Percentiles rank a stretch among this genome's conserved stretches.
Evolutionary conservation across 768 basidiomycete genomes (phyloP).

Genomic region (Boletus eberwhitei): DNA sequence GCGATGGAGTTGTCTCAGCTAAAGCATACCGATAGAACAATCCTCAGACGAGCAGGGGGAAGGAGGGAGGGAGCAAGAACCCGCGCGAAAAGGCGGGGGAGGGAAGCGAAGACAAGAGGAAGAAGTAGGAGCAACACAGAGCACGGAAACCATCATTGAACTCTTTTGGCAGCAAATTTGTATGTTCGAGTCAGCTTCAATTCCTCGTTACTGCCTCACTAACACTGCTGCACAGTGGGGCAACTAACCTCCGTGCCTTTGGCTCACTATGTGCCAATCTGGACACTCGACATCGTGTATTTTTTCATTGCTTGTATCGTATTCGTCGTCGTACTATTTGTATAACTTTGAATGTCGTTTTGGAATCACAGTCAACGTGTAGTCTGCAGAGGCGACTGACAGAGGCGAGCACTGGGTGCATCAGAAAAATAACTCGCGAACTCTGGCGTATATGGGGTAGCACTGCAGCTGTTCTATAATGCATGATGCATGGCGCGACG

Average conservation of each 20-base stretch:
- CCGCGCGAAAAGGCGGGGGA: not conserved
- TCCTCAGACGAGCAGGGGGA: not conserved
- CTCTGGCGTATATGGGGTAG: not conserved
- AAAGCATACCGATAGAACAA: conserved; percentile 3
- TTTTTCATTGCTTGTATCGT: conserved; percentile 7
- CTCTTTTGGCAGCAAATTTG: not conserved
- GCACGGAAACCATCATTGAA: not conserved
- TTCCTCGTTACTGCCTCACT: not conserved
- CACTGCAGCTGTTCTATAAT: not conserved
- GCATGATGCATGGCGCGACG: no score
- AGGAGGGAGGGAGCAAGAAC: not conserved
- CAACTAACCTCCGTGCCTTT: not conserved
- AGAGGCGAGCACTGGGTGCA: not conserved
- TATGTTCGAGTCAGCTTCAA: conserved; percentile 4
- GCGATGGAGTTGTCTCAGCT: not conserved
- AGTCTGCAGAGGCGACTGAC: not conserved
- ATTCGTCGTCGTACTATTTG: not conserved
- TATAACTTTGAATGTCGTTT: conserved; percentile 1
- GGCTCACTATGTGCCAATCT: not conserved
- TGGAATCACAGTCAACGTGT: not conserved
- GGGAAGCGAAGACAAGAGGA: not conserved
- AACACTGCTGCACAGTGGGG: not conserved
- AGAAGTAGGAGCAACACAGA: not conserved
- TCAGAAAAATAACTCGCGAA: not conserved
- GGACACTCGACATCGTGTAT: conserved; percentile 7